Percentiles rank a stretch among this genome's conserved stretches.
Conservation (phyloP, 2,329 filamentous ascomycete genomes). For the Stachybotrys chartarum region DNA sequence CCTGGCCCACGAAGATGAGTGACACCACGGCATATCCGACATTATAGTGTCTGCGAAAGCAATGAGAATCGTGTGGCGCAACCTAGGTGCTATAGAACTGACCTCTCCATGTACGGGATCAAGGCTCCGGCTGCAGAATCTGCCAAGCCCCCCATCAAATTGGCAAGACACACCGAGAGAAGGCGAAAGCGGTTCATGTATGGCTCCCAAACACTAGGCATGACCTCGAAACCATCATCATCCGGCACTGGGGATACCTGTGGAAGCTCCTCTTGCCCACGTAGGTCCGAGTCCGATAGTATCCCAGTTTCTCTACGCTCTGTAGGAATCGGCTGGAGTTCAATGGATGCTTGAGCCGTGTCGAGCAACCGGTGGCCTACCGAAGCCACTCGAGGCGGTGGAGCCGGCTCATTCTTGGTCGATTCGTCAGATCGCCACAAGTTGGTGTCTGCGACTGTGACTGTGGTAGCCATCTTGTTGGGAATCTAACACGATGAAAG, state of each 20-base stretch:
- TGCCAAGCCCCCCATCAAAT: conserved; percentile 63
- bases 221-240: conserved; percentile 32
- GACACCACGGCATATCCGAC: conserved; percentile 76
- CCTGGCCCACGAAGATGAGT: conserved; percentile 73
- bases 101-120: conserved; percentile 72
- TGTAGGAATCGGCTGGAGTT: not conserved
- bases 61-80: not conserved
- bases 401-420: not conserved
- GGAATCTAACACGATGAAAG: not conserved
- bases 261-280: not conserved
- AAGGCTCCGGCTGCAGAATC: conserved; percentile 72
- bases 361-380: not conserved
- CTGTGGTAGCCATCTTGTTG: not conserved
- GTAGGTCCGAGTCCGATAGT: not conserved
- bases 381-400: not conserved
- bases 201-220: conserved; percentile 52
- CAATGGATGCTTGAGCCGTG: not conserved
- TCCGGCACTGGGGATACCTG: conserved; percentile 19
- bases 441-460: not conserved
- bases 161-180: conserved; percentile 55
- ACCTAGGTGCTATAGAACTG: not conserved
- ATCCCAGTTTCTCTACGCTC: not conserved
- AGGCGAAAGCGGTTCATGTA: conserved; percentile 67
- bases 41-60: conserved; percentile 46
- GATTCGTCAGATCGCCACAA: not conserved